These are phyloP conservation scores for Quercus rubra DNA, from an alignment of 306 rosid species.

Conservation along the genomic window DNA sequence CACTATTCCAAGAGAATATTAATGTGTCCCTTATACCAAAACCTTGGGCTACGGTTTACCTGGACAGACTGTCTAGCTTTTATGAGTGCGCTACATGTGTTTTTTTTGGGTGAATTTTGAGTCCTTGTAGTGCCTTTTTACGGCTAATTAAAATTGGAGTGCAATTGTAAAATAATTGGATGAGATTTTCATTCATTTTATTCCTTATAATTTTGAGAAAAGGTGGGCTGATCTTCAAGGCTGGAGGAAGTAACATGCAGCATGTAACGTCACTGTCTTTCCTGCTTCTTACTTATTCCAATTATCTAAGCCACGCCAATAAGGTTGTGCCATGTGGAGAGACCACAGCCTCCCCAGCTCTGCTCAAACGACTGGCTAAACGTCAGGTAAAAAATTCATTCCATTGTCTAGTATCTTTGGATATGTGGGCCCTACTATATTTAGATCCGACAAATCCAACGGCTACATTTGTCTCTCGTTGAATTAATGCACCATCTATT, in stretches of 20 bases:
- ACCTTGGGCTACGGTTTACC: background rate
- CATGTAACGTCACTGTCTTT: constrained; percentile 93
- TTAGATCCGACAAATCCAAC: constrained; percentile 40
- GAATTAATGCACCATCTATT: too few species aligned
- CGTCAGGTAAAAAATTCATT: constrained; percentile 54
- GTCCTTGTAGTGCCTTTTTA: background rate
- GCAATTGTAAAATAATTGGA: background rate
- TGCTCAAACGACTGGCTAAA: constrained; percentile 66
- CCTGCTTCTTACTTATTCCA: constrained; percentile 75
- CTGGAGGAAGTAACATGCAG: constrained; percentile 99
- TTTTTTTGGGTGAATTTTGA: background rate
- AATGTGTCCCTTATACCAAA: background rate
- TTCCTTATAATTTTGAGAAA: background rate
- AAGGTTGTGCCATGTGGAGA: constrained; percentile 79
- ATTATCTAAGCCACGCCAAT: constrained; percentile 90
- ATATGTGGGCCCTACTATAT: background rate
- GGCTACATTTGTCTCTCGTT: constrained; percentile 37
- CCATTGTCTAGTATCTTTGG: background rate
- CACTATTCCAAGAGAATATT: background rate
- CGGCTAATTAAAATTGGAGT: background rate
- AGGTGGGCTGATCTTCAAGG: constrained; percentile 95
- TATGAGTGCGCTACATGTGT: background rate
- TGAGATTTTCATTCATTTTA: background rate
- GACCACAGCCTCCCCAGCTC: constrained; percentile 64
- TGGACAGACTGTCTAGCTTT: background rate